Evolutionary conservation across 129 eudicot species (phyloP).

Genomic region (Centrapalus pauciflorus): DNA sequence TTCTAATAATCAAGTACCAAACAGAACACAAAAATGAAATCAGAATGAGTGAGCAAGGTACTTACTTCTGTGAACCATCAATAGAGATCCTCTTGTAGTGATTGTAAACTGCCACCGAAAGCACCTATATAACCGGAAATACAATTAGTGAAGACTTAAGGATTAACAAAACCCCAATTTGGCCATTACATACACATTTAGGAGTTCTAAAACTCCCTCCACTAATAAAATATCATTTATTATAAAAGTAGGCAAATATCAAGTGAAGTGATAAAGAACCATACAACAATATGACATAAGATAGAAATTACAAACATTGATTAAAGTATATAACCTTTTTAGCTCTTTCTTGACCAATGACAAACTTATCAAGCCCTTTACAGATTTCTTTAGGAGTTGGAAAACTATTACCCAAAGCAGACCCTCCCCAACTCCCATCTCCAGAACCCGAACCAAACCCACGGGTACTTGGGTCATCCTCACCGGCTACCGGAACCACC

Average conservation of each 20-base stretch:
- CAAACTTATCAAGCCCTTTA: constrained; percentile 73
- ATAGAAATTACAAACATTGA: background rate
- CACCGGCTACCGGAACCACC: constrained; percentile 32
- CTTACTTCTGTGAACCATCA: constrained; percentile 38
- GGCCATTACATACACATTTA: background rate
- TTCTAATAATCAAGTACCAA: background rate
- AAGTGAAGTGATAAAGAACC: background rate
- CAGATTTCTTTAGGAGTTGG: constrained; percentile 93
- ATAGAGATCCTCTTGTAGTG: constrained; percentile 55
- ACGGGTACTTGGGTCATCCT: constrained; percentile 30
- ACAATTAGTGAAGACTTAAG: background rate
- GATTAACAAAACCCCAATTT: background rate
- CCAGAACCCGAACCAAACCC: constrained; percentile 51
- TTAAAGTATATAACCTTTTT: constrained; percentile 41
- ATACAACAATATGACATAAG: background rate
- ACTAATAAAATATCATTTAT: background rate
- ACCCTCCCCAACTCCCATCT: constrained; percentile 88
- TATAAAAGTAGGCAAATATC: background rate
- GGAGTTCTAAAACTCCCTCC: background rate
- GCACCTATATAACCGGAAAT: constrained; percentile 27
- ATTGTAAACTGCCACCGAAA: constrained; percentile 52
- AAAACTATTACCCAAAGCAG: constrained; percentile 60
- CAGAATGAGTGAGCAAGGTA: background rate
- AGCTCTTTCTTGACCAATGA: constrained; percentile 69
- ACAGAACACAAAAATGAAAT: background rate